Conservation (phyloP, 805 yeast genomes). For the Lachancea sp. region DNA sequence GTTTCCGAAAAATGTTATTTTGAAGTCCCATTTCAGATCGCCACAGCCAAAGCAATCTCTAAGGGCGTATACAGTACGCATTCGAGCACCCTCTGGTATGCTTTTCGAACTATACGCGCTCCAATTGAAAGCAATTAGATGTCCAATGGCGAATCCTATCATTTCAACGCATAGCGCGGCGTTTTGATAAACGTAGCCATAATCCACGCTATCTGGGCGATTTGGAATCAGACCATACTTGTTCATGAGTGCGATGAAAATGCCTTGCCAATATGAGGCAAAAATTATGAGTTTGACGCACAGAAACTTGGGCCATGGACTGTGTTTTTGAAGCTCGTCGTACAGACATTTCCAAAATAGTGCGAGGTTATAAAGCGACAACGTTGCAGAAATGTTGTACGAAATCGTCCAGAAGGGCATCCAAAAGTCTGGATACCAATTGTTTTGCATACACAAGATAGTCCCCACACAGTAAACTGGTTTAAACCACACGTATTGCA, state of each 20-base stretch:
- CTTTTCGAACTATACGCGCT: conserved; percentile 55
- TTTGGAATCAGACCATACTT: conserved; percentile 39
- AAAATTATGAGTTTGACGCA: conserved; percentile 91
- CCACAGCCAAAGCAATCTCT: conserved; percentile 68
- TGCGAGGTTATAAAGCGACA: conserved; percentile 79
- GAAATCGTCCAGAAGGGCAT: conserved; percentile 61
- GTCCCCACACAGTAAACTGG: conserved; percentile 65
- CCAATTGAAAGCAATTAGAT: conserved; percentile 79
- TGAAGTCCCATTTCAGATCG: conserved; percentile 79
- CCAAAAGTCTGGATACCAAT: conserved; percentile 47
- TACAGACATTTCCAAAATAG: conserved; percentile 90
- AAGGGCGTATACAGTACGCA: conserved; percentile 56
- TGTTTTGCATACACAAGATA: conserved; percentile 40
- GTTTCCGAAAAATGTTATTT: conserved; percentile 58
- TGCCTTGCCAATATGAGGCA: conserved; percentile 97
- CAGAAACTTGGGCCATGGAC: conserved; percentile 87
- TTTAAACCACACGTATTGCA: conserved; percentile 94
- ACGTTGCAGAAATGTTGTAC: conserved; percentile 74
- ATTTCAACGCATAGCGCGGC: conserved; percentile 76
- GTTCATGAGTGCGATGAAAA: conserved; percentile 48
- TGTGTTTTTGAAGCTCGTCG: conserved; percentile 64
- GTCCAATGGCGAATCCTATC: conserved; percentile 81
- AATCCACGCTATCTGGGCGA: conserved; percentile 26
- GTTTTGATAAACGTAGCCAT: conserved; percentile 65
- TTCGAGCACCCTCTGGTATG: conserved; percentile 64